A percentile compares a stretch with the other conserved stretches of the same genome.
Conservation (phyloP, 2,329 filamentous ascomycete species). For the Cucurbitaria berberidis region DNA sequence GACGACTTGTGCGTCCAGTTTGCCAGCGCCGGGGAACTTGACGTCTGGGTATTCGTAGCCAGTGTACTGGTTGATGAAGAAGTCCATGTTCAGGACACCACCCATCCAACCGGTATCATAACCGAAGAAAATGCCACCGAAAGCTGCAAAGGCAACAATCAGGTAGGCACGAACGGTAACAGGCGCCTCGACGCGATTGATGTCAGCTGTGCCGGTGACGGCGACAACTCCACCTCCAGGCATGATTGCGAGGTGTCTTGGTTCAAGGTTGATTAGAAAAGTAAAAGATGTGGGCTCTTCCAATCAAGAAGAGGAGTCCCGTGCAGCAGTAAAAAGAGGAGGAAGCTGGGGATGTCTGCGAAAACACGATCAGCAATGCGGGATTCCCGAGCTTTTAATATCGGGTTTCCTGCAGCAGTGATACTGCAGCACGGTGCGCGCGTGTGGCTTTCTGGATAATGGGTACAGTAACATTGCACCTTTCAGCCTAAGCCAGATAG, state of each 20-base stretch:
- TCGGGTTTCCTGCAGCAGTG: conserved; percentile 30
- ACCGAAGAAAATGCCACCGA: conserved; percentile 69
- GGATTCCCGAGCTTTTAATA: conserved; percentile 41
- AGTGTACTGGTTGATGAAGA: conserved; percentile 48
- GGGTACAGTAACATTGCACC: conserved; percentile 45
- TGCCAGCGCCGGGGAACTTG: conserved; percentile 53
- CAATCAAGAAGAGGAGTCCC: conserved; percentile 28
- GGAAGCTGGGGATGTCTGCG: conserved; percentile 32
- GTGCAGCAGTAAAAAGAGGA: conserved; percentile 24
- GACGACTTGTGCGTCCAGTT: conserved; percentile 62
- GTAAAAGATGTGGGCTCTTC: conserved; percentile 20
- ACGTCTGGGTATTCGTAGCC: conserved; percentile 38
- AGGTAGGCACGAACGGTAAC: conserved; percentile 56
- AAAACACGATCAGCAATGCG: conserved; percentile 22
- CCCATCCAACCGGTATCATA: conserved; percentile 82
- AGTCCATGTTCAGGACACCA: conserved; percentile 62
- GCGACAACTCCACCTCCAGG: conserved; percentile 45
- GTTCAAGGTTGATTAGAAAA: conserved; percentile 10
- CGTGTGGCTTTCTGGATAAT: conserved; percentile 37
- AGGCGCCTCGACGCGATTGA: conserved; percentile 61
- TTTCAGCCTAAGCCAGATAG: conserved; percentile 30
- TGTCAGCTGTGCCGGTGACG: conserved; percentile 54
- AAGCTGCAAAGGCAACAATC: conserved; percentile 57
- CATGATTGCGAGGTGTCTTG: conserved; percentile 36
- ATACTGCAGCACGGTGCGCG: conserved; percentile 38